Base-by-base conservation (phyloP, 2,329 filamentous ascomycete genomes). In the Diaporthe destruens region DNA sequence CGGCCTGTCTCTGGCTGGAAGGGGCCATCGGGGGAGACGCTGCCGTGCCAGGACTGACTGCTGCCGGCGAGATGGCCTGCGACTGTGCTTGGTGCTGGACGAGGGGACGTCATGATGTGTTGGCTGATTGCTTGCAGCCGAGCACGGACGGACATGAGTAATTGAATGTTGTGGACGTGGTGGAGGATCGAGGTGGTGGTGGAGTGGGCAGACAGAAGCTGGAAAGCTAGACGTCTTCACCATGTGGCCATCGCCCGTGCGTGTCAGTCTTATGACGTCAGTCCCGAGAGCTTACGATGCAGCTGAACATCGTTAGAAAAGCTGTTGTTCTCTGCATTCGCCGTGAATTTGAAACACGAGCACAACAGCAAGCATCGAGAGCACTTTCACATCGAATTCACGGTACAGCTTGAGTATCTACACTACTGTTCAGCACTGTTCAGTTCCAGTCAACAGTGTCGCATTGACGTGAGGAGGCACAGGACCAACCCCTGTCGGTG, bases 1-100 rank as follows among this genome's bases (percentile, higher is more conserved):
- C 78, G 74, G 55, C 61, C 75, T 20, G 70, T 72, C 65, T 77
- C 77, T 7, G 79, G 78, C 49, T 71, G 49, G 67, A 78, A 78
- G 0, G 75, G 76, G 3, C 77, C 76, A 20, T 76, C 76, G 6
- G 75, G 55, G 3, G 75, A 68, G 51, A 80, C 73, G 42, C 75
- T 77, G 57, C 76, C 78, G 68, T 80, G 78, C 77, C 77, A 80
- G 11, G 78, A 76, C 54, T 77, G 71, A 29, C 42, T 34, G 42
- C n/a, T 70, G 57, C 70, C 65, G 11, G 70, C 70, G 25, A 72
- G 51, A 20, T 74, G 72, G 56, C 56, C 63, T 3, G 57, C 44
- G 34, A 66, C 65, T 14, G 70, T 69, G 18, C 49, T 72, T 9
- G 72, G 56, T n/a, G 49, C n/a, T 44, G 72, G 72, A 23, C 39